phyloP scores from a whole-genome alignment of 805 yeast genomes.

The Candida nitratophila region DNA sequence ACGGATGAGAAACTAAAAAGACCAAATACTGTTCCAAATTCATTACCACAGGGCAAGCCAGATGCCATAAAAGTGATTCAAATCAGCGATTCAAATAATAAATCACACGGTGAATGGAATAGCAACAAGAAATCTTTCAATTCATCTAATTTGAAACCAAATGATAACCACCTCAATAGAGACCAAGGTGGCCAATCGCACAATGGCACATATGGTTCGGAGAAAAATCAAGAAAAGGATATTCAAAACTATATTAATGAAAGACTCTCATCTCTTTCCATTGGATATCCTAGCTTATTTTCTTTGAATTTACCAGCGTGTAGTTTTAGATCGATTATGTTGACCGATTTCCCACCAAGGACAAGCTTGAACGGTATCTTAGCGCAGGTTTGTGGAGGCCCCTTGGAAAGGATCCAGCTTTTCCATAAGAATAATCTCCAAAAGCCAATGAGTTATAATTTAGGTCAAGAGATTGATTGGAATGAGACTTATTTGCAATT shows the following conservation, averaged over 20 bases:
- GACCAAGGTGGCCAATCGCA: background rate
- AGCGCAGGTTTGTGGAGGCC: slow-evolving; percentile 61
- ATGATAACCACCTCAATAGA: background rate
- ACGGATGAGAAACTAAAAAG: background rate
- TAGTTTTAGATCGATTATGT: background rate
- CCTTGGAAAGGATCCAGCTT: slow-evolving; percentile 43
- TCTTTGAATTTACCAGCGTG: background rate
- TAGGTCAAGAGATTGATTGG: slow-evolving; percentile 16
- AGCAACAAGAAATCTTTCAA: too few species aligned
- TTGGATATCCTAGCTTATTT: background rate
- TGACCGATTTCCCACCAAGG: slow-evolving; percentile 2
- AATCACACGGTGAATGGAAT: too few species aligned
- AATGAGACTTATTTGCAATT: slow-evolving; percentile 31
- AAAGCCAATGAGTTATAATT: background rate
- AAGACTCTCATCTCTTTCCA: background rate
- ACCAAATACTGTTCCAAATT: background rate
- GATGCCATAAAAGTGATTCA: too few species aligned
- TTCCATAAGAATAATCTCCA: background rate
- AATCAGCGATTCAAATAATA: too few species aligned
- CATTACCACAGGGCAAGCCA: too few species aligned
- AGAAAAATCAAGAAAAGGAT: background rate
- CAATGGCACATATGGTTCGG: background rate
- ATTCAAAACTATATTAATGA: background rate
- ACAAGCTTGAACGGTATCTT: slow-evolving; percentile 45
- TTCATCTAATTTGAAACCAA: background rate